Evolutionary conservation across 2,329 filamentous ascomycete species (phyloP).

Genomic region (Neonectria sp.): DNA sequence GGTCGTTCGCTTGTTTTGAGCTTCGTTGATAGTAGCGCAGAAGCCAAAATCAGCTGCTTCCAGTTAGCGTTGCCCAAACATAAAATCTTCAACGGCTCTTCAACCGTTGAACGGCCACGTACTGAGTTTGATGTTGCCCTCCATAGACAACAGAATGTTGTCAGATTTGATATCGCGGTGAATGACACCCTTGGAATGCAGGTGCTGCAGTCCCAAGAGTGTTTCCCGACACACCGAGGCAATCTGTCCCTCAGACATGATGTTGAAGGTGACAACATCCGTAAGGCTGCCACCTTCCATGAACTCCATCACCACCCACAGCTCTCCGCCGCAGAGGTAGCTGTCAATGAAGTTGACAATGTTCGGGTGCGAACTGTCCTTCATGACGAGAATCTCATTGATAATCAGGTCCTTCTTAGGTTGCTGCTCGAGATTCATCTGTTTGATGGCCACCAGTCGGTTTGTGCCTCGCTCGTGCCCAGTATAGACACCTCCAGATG

Average conservation of each 20-base stretch:
- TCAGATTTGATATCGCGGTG: conserved; percentile 99
- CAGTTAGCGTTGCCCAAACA: conserved; percentile 50
- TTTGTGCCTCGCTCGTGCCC: conserved; percentile 89
- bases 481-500: conserved; percentile 95
- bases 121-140: conserved; percentile 98
- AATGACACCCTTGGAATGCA: conserved; percentile 98
- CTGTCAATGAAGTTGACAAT: conserved; percentile 99
- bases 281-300: conserved; percentile 99
- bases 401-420: conserved; percentile 99
- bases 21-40: conserved; percentile 98
- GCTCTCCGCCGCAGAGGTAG: conserved; percentile 88
- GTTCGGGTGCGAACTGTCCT: conserved; percentile 97
- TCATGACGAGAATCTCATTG: conserved; percentile 99
- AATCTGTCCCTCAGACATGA: conserved; percentile 98
- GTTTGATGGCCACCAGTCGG: conserved; percentile 96
- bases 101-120: conserved; percentile 55
- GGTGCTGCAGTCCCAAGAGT: conserved; percentile 89
- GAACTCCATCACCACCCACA: conserved; percentile 99
- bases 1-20: conserved; percentile 96
- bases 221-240: conserved; percentile 96
- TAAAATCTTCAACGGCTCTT: neutral
- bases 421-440: conserved; percentile 99
- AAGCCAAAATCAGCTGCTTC: conserved; percentile 93
- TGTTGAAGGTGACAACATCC: conserved; percentile 98
- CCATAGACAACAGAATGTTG: conserved; percentile 93